Evolutionary conservation across 2,329 filamentous ascomycete genomes (phyloP), one percentile per base, ranked within the genome.

Genomic region (Teratosphaeria destructans): DNA sequence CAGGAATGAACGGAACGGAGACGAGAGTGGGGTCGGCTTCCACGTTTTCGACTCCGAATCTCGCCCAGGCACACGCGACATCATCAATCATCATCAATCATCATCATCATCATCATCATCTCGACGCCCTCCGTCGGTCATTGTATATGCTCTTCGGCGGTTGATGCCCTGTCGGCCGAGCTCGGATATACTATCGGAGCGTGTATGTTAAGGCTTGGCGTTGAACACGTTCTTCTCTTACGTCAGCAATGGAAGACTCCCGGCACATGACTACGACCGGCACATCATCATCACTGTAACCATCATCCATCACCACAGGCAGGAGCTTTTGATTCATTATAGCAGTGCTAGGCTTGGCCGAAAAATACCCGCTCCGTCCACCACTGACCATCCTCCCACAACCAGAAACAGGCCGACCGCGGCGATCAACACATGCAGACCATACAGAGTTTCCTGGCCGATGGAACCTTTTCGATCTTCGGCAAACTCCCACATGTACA

Each of bases 401-500:
- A 19, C 19, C 19, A 19, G 19, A 19, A 19, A 19, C 19, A 19
- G 19, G 19, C 19, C 19, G 19, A 19, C 19, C 19, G 1, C 19
- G 19, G 19, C 19, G 19, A 19, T 19, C 19, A 19, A 19, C 1
- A 19, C 19, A 19, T 19, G 19, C 19, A 19, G 19, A 19, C 19
- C 19, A 19, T 19, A 19, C 19, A 19, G 19, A 19, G 19, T 19
- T 19, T 19, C 19, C 19, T 19, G 19, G 19, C 19, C 19, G 19
- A 19, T 19, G 19, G 19, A 19, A 0, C 76, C 77, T n/a, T 64
- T 73, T 62, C 70, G 70, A 62, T 77, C 77, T 34, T 73, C 61
- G 2, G 66, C 59, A 61, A 79, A 75, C 59, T 80, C 79, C 62
- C 78, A 77, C 7, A 81, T 64, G 79, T 79, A 82, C 5, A 82